These are phyloP conservation scores for Acacia confusa DNA, from an alignment of 306 rosid genomes.

Conservation along the genomic window DNA sequence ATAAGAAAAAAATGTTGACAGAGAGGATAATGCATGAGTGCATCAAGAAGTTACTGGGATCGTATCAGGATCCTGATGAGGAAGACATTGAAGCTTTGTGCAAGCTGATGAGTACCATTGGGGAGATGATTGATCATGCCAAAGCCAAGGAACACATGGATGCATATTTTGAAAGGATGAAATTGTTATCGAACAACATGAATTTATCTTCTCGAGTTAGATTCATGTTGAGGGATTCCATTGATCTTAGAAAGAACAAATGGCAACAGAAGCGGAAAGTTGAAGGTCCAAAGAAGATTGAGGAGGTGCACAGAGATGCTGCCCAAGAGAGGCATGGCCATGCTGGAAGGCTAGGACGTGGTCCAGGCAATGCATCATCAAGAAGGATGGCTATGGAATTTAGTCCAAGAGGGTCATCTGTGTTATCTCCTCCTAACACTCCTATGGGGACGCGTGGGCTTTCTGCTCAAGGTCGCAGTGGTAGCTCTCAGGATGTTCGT, in stretches of 20 bases:
- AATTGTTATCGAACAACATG: slow-evolving; percentile 67
- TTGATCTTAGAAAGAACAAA: slow-evolving; percentile 83
- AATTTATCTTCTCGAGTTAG: slow-evolving; percentile 89
- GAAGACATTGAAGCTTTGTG: slow-evolving; percentile 95
- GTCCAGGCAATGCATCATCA: slow-evolving; percentile 55
- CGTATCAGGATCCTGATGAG: slow-evolving; percentile 81
- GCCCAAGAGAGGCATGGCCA: slow-evolving; percentile 92
- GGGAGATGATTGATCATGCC: slow-evolving; percentile 93
- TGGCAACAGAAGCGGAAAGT: slow-evolving; percentile 97
- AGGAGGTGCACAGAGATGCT: slow-evolving; percentile 98
- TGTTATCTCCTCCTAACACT: slow-evolving; percentile 57
- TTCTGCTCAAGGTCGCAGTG: slow-evolving; percentile 66
- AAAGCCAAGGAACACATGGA: slow-evolving; percentile 88
- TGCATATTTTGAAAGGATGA: slow-evolving; percentile 78
- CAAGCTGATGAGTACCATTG: slow-evolving; percentile 96
- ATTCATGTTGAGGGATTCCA: slow-evolving; percentile 90
- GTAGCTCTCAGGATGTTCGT: slow-evolving; percentile 74
- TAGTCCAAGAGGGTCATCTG: slow-evolving; percentile 62
- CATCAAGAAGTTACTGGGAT: slow-evolving; percentile 79
- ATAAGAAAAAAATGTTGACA: slow-evolving; percentile 93
- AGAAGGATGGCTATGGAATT: slow-evolving; percentile 79
- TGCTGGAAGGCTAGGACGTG: slow-evolving; percentile 76
- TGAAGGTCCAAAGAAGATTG: slow-evolving; percentile 97
- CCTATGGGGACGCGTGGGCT: slow-evolving; percentile 68
- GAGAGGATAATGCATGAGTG: slow-evolving; percentile 97